Percentiles rank a stretch among this genome's conserved stretches.
phyloP scores from a whole-genome alignment of 2,329 filamentous ascomycete species.

The Colletotrichum liaoningense region DNA sequence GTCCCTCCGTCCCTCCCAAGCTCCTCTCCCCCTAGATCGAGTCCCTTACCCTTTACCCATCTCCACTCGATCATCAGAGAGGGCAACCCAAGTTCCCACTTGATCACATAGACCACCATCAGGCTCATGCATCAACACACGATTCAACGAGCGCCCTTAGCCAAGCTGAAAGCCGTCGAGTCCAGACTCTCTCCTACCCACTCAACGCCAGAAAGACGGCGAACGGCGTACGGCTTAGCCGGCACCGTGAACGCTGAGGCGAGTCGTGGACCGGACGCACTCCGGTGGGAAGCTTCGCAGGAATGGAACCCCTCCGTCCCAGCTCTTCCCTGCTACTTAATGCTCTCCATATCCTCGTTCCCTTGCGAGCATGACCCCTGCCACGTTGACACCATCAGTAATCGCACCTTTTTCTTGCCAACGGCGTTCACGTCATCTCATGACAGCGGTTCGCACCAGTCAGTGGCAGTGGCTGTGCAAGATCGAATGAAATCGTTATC shows the following conservation, averaged over 20 bases:
- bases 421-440: not conserved
- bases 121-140: not conserved
- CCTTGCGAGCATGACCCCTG: not conserved
- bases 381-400: not conserved
- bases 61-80: conserved; percentile 22
- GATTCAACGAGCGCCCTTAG: not conserved
- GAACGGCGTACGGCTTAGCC: not conserved
- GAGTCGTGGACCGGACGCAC: not conserved
- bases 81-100: not conserved
- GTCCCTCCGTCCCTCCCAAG: no score
- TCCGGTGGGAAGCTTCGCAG: not conserved
- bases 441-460: not conserved
- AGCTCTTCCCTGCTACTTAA: not conserved
- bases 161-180: no score
- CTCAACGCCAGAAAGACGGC: not conserved
- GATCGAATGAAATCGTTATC: not conserved
- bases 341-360: conserved; percentile 1
- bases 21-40: no score
- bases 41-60: no score
- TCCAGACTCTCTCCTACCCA: not conserved
- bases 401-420: not conserved
- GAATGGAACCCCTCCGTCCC: not conserved
- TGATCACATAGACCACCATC: not conserved
- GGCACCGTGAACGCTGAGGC: not conserved
- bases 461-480: not conserved